Evolutionary conservation across 441 rosid genomes (phyloP).

Genomic region (Biscutella laevigata): DNA sequence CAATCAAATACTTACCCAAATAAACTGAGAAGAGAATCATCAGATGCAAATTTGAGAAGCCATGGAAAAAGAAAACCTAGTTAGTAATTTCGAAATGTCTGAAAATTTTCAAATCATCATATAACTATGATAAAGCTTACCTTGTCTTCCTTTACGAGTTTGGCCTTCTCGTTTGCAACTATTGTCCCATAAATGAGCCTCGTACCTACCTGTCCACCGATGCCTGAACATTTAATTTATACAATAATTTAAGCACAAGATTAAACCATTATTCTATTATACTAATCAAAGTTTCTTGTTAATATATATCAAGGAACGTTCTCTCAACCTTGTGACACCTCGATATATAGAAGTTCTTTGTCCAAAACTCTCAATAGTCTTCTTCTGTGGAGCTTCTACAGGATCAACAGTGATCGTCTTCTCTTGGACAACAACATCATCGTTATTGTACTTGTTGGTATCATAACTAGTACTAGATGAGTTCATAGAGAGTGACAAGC

Average conservation of each 20-base stretch:
- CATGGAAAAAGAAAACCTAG: neutral
- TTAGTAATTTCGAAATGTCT: too few species aligned
- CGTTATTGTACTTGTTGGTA: conserved; percentile 25
- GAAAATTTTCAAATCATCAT: neutral
- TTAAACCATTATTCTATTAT: neutral
- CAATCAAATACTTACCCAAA: conserved; percentile 50
- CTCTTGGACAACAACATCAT: conserved; percentile 28
- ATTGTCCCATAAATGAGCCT: conserved; percentile 74
- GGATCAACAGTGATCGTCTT: conserved; percentile 26
- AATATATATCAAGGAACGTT: neutral
- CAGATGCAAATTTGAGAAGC: conserved; percentile 13
- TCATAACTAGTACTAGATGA: conserved; percentile 35
- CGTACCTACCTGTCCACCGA: conserved; percentile 77
- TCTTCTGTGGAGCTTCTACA: conserved; percentile 42
- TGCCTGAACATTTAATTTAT: conserved; percentile 35
- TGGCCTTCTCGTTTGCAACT: conserved; percentile 74
- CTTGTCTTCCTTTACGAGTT: conserved; percentile 71
- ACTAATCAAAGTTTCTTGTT: neutral
- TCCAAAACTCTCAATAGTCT: conserved; percentile 49
- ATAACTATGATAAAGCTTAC: conserved; percentile 19
- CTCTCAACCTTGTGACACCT: conserved; percentile 58
- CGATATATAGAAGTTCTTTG: conserved; percentile 68
- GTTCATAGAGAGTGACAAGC: conserved; percentile 64
- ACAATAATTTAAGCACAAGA: neutral
- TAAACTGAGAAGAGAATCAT: conserved; percentile 50